phyloP scores from a whole-genome alignment of 1,139 yeast genomes.

The Yamadazyma dushanensis region DNA sequence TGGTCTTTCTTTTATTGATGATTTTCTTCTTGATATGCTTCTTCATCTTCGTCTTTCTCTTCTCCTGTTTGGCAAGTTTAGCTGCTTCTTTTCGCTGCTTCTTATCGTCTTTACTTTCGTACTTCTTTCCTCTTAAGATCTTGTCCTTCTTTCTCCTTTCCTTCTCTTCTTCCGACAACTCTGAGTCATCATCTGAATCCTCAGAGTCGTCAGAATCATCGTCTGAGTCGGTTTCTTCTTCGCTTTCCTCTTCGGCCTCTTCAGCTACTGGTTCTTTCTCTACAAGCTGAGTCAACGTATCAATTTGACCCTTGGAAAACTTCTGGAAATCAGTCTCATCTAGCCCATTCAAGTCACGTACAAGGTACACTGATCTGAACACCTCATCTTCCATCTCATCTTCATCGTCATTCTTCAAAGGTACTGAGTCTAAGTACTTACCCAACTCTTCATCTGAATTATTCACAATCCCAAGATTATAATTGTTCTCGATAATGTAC shows the following conservation, averaged over 20 bases:
- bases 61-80: conserved; percentile 82
- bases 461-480: conserved; percentile 35
- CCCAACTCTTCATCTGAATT: conserved; percentile 43
- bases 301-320: conserved; percentile 78
- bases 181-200: conserved; percentile 27
- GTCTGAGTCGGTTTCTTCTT: conserved; percentile 6
- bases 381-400: conserved; percentile 74
- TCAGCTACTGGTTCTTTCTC: conserved; percentile 11
- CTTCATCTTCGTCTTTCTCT: conserved; percentile 87
- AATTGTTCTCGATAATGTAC: conserved; percentile 55
- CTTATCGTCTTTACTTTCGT: conserved; percentile 82
- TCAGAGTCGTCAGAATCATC: conserved; percentile 32
- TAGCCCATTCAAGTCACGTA: conserved; percentile 67
- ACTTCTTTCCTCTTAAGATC: conserved; percentile 65
- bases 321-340: conserved; percentile 89
- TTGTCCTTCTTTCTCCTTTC: conserved; percentile 16
- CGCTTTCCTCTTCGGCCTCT: conserved; percentile 16
- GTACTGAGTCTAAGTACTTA: conserved; percentile 43
- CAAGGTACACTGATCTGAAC: conserved; percentile 83
- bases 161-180: conserved; percentile 26
- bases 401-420: conserved; percentile 53
- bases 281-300: conserved; percentile 61
- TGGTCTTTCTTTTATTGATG: conserved; percentile 52
- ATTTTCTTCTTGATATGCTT: conserved; percentile 86
- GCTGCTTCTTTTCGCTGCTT: conserved; percentile 82